Percentiles rank a stretch among this genome's conserved stretches.
Conservation (phyloP, 2,329 filamentous ascomycete species). For the Pseudocercospora macadamiae region DNA sequence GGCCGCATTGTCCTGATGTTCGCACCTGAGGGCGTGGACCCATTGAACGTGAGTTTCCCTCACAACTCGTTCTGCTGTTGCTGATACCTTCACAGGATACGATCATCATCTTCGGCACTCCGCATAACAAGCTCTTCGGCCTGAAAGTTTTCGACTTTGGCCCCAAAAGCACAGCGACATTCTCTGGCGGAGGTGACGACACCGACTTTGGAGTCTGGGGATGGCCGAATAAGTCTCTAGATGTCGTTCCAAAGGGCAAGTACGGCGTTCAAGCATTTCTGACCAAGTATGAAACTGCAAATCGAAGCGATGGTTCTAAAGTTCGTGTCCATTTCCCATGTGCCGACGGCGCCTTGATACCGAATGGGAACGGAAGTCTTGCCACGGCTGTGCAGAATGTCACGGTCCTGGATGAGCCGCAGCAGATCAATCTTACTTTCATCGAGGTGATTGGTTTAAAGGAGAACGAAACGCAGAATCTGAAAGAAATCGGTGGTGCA, state of each 20-base stretch:
- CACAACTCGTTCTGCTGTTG: background rate
- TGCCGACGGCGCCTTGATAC: constrained; percentile 38
- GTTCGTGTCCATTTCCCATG: constrained; percentile 43
- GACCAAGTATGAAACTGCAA: constrained; percentile 40
- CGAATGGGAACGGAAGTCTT: constrained; percentile 39
- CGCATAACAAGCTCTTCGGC: too few relatives aligned
- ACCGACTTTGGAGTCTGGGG: constrained; percentile 39
- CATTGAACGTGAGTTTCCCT: constrained; percentile 24
- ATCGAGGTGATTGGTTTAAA: constrained; percentile 29
- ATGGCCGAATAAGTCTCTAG: constrained; percentile 38
- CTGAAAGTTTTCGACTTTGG: constrained; percentile 40
- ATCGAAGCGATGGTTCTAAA: constrained; percentile 41
- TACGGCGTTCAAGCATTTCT: constrained; percentile 43
- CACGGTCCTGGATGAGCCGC: constrained; percentile 31
- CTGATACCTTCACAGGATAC: constrained; percentile 30
- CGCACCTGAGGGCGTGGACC: constrained; percentile 39
- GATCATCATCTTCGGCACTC: constrained; percentile 39
- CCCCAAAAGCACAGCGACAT: constrained; percentile 22
- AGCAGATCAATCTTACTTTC: constrained; percentile 39
- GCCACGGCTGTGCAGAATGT: constrained; percentile 32
- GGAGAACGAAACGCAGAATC: constrained; percentile 30
- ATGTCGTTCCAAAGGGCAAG: constrained; percentile 36
- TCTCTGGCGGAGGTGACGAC: constrained; percentile 35
- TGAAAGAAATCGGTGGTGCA: constrained; percentile 40
- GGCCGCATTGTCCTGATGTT: constrained; percentile 40